Percentiles rank a stretch among this genome's conserved stretches.
Evolutionary conservation across 345 rosid genomes (phyloP).

Genomic region (Melaleuca quinquenervia): DNA sequence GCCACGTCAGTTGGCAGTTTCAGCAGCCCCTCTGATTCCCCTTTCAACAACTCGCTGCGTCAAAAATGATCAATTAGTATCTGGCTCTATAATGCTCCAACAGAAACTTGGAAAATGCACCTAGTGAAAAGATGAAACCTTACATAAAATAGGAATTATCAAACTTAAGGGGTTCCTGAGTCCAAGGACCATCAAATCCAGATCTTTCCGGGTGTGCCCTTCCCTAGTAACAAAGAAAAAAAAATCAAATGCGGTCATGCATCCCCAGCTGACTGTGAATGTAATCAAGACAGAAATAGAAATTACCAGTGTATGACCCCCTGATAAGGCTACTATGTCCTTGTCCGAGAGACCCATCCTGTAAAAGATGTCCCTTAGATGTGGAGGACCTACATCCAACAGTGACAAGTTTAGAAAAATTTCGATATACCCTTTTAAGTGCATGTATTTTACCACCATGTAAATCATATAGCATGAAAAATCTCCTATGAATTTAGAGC

Average conservation of each 20-base stretch:
- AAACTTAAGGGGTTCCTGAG: constrained; percentile 81
- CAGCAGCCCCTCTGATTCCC: constrained; percentile 70
- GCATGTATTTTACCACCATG: not conserved
- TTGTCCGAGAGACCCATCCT: constrained; percentile 87
- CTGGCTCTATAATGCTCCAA: not conserved
- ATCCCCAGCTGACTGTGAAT: not conserved
- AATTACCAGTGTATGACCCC: constrained; percentile 41
- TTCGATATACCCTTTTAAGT: not conserved
- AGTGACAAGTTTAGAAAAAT: not conserved
- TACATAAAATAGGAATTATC: constrained; percentile 94
- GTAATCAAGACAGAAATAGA: not conserved
- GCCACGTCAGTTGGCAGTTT: constrained; percentile 84
- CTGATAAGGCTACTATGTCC: constrained; percentile 76
- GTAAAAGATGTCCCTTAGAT: constrained; percentile 72
- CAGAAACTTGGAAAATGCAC: not conserved
- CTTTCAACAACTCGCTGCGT: constrained; percentile 58
- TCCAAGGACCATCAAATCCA: constrained; percentile 97
- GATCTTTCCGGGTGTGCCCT: constrained; percentile 91
- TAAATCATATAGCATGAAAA: not conserved
- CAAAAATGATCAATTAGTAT: not conserved
- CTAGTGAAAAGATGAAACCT: constrained; percentile 5
- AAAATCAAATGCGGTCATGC: not conserved
- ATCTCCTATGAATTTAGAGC: not conserved
- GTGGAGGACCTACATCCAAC: constrained; percentile 42
- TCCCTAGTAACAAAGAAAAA: constrained; percentile 39